Base-by-base conservation (phyloP, 306 rosid genomes). In the Cicer cuneatum region DNA sequence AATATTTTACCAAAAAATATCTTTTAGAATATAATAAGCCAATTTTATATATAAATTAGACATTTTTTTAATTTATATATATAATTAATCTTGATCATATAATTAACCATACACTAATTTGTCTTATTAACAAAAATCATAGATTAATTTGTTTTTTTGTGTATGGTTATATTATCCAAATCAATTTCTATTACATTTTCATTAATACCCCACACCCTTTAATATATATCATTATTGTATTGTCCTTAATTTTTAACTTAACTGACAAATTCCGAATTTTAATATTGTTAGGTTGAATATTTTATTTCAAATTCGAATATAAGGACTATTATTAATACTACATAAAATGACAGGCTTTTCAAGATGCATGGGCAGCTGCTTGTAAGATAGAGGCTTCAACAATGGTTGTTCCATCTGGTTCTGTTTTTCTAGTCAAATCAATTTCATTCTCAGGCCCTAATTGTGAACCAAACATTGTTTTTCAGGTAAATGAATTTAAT, bases 321-420 rank as follows among this genome's bases (percentile, higher is more conserved):
- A 0, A 58, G 9, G 18, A 8, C 1, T 5, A 57, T 57, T 53
- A 3, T 40, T 57, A 29, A 29, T 6, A 7, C 12, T 16, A 29
- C 21, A 72, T 8, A 15, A 46, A 66, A 58, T 41, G 60, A 57
- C 72, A 90, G 97, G 94, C 97, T 0, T 91, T 91, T 48, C 72
- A 69, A 82, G 80, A 78, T 6, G 88, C 97, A 43, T 91, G 94
- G 97, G 85, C 61, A 57, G 97, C 84, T 48, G 87, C 92, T 71
- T 91, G 97, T 82, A 86, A 86, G 42, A 85, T 78, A 66, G 79
- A 79, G 73, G 90, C 79, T 7, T 87, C 97, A 73, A 91, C 89
- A 5, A 3, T 91, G 21, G 45, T 69, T 35, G 88, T 91, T 68
- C 97, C 97, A 52, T 84, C 94, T 3, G 92, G 85, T 41, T 89